Evolutionary conservation across 2,329 filamentous ascomycete genomes (phyloP), one percentile per base, ranked within the genome.

Genomic region (Colletotrichum horii): DNA sequence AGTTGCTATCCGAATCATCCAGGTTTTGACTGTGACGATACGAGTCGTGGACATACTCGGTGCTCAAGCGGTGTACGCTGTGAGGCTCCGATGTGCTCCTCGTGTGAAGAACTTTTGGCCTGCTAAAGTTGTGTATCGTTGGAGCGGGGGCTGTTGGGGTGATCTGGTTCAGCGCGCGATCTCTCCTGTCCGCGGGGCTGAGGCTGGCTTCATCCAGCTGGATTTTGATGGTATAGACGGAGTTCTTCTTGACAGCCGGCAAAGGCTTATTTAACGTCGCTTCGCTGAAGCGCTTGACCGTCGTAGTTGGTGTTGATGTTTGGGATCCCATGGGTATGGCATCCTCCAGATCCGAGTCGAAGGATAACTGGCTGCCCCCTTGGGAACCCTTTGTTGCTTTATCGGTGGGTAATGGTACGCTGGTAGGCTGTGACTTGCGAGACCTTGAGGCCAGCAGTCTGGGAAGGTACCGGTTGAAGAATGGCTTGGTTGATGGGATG

Each of bases 401-500:
- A 43, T 66, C 65, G 6, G 32, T 66, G 19, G 48, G 70, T 8
- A 38, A 12, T 12, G 64, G 58, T 19, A 52, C 38, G 6, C 43
- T 60, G 16, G 58, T 28, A 4, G 38, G 26, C 32, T 38, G 43
- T 6, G 70, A 60, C 24, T 32, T 67, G 19, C 36, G 65, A 7
- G 58, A 48, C 14, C 16, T 64, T 12, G 71, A 60, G 43, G 75
- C 78, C 22, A 84, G 75, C 36, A 83, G 32, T 14, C 74, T 77
- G 6, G 85, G 84, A 16, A 86, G 77, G 74, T 84, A 83, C 15
- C 79, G 80, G n/a, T 80, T 78, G 75, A 87, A 87, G 79, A 88
- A 87, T 2, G 85, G 86, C 67, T 86, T 88, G 9, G 84, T 85
- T 8, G 86, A 84, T 4, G 87, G 86, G 16, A 87, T 81, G 3